Base-by-base conservation (phyloP, 495 filamentous ascomycete genomes). In the Trichodelitschia bisporula region DNA sequence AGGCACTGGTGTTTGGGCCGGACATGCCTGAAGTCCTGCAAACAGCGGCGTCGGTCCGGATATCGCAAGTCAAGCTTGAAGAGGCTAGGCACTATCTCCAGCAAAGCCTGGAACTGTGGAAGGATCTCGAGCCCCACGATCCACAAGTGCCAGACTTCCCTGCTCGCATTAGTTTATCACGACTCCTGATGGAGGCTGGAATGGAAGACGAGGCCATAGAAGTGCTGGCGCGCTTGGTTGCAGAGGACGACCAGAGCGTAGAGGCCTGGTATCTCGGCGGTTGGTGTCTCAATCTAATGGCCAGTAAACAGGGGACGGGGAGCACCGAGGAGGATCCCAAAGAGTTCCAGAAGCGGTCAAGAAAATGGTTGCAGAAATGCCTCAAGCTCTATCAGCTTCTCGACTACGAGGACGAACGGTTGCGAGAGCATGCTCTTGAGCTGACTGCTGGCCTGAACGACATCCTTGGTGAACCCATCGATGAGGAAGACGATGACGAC, bases 181-280 rank as follows among this genome's bases (percentile, higher is more conserved):
- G 86, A 36, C 55, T 99, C 28, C 50, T 95, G 19, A 82, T 95
- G 62, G 89, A 95, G 49, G 77, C 77, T 2, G 67, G 61, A 27
- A 68, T 91, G 72, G 70, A 79, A 43, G 62, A 77, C 32, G 65
- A 77, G 36, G 89, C 86, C 3, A 58, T 91, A 15, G 69, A 76
- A 29, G 79, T 93, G 4, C 56, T 92, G 26, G 79, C 90, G 40
- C 56, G 77, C 29, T 47, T 99, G 29, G 66, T 91, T 12, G 49
- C 57, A 3, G 89, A 95, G 48, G 82, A 95, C 38, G 89, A 99
- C 46, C 61, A 69, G 38, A 80, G 83, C 49, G 78, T 93, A 8
- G 89, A 99, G 49, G 76, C 75, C 1, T 91, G 80, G 82, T 99
- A 99, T 54, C 57, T 95, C 2, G 84, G 89, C 19, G 89, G 89